A percentile compares a stretch with the other conserved stretches of the same genome.
phyloP scores from a whole-genome alignment of 257 asterid genomes.

The Ajuga chamaepitys region DNA sequence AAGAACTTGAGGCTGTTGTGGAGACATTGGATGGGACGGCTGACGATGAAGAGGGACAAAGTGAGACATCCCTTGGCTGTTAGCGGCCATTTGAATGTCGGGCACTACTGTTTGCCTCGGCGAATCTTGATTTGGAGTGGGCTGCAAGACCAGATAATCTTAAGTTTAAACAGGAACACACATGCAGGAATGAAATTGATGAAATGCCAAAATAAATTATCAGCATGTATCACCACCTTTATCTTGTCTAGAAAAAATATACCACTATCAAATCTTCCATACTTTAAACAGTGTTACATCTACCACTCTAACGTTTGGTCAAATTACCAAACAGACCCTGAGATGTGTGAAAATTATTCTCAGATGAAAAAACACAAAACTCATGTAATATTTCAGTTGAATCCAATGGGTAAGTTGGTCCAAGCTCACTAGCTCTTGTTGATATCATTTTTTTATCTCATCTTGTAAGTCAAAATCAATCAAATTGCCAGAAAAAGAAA shows the following conservation, averaged over 20 bases:
- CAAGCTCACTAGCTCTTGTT: no score
- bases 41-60: constrained; percentile 48
- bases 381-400: no score
- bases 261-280: background rate
- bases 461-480: background rate
- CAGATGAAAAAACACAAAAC: no score
- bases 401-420: no score
- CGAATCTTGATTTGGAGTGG: constrained; percentile 50
- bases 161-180: background rate
- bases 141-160: constrained; percentile 29
- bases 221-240: background rate
- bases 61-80: constrained; percentile 37
- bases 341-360: no score
- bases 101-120: constrained; percentile 59
- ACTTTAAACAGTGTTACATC: background rate
- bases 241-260: background rate
- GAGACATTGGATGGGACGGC: constrained; percentile 37
- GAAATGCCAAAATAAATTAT: background rate
- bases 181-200: background rate
- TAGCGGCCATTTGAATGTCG: constrained; percentile 59
- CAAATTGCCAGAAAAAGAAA: background rate
- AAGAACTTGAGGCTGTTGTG: constrained; percentile 38
- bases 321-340: no score
- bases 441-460: no score
- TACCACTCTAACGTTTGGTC: no score